Base-by-base conservation (phyloP, 768 basidiomycete species). In the Sistotremastrum suecicum region DNA sequence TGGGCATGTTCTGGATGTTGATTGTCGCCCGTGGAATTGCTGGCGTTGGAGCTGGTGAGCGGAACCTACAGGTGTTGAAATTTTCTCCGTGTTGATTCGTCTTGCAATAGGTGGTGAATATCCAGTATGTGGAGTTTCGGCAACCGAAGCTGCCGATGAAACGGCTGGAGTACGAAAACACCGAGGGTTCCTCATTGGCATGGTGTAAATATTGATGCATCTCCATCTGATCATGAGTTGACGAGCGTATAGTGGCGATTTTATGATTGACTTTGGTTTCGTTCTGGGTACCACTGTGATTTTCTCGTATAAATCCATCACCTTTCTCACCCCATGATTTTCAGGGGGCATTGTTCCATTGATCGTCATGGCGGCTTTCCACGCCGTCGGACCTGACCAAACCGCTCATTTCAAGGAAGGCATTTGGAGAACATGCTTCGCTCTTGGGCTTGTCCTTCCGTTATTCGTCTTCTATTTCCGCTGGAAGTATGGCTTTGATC, bases 391-490 rank as follows among this genome's bases (percentile, higher is more conserved):
- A 34, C 20, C 20, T 53, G 20, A 37, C 50, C 28, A 50, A 46
- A 44, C 50, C 45, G 28, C 58, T 54, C 51, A 49, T 51, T 31
- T 50, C 54, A 42, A 45, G 45, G 34, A 53, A 52, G 48, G 54
- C 47, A 34, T 50, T 51, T 45, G 60, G 50, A 42, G 60, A 29
- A 49, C 58, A 20, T 31, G 55, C 41, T 53, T 61, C 28, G 58
- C 56, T 28, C 41, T 61, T 37, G 50, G 50, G 34, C 53, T 61
- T 37, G 53, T 61, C 45, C 56, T 54, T 45, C 57, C 58, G 42
- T 47, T 54, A 49, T 48, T 39, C 41, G 56, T 54, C 2, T 40
- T 39, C 45, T 41, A 47, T 37, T 51, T 33, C 46, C 58, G 58
- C 32, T 43, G 60, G 29, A 20, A 20, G 20, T 20, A 20, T 20